Base-by-base conservation (phyloP, 768 basidiomycete genomes). In the Russula ochroleuca region DNA sequence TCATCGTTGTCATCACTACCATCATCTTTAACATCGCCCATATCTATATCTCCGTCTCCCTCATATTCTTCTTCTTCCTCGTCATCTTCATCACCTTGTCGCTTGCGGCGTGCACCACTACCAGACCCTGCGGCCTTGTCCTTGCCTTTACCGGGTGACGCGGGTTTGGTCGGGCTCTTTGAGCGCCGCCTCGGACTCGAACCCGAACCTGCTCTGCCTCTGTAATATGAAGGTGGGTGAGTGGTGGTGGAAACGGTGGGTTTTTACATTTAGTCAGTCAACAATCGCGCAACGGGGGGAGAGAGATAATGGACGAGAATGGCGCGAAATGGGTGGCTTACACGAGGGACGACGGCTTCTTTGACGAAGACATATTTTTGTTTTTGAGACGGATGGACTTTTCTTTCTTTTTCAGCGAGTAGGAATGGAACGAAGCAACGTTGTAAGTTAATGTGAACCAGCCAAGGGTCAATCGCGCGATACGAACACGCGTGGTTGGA, bases 1-100 rank as follows among this genome's bases (percentile, higher is more conserved):
- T 54, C 52, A 0, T 54, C 52, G 0, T 53, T 75, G 0, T 72
- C 73, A 21, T 73, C 75, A 28, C n/a, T n/a, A n/a, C n/a, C n/a
- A n/a, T n/a, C n/a, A n/a, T n/a, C n/a, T n/a, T n/a, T n/a, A n/a
- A n/a, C 37, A 37, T 52, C 47, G 5, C 67, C 71, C 48, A 38
- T 72, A 62, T 72, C 73, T 17, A 57, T 72, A 63, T 73, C 73
- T 19, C 73, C 73, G 25, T 35, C 33, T 10, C 35, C 51, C 4
- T 21, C 35, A 10, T 53, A 31, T 8, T 13, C 48, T 3, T 25
- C 48, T 17, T 49, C 25, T 11, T 53, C 76, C 0, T 72, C 73
- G 25, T 73, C 75, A n/a, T n/a, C 37, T 37, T 52, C 72, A 63
- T 72, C 73, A 11, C 73, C 72, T 11, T 70, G 41, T n/a, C n/a